A percentile compares a stretch with the other conserved stretches of the same genome.
phyloP scores from a whole-genome alignment of 208 protist genomes.

The Herpetomonas tarakana region DNA sequence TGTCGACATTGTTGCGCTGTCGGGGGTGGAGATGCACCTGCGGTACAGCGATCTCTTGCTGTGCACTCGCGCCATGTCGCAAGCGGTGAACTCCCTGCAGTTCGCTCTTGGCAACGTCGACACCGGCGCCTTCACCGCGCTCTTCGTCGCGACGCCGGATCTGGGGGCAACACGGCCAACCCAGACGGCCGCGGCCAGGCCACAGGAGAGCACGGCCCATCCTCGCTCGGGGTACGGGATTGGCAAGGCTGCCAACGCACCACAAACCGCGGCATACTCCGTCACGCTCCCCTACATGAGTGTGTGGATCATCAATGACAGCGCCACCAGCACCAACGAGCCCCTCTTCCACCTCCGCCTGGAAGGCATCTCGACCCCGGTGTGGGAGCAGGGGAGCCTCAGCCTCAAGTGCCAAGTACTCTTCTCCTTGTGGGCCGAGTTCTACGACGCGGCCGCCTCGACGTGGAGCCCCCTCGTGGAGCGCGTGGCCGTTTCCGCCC shows the following conservation, averaged over 20 bases:
- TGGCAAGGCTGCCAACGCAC: not conserved
- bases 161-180: too few species aligned
- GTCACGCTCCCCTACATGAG: constrained; percentile 23
- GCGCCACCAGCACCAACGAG: constrained; percentile 18
- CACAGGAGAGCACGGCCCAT: too few species aligned
- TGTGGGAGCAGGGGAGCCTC: constrained; percentile 4
- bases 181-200: too few species aligned
- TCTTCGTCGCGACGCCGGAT: not conserved
- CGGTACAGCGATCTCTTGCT: constrained; percentile 53
- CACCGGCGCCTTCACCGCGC: constrained; percentile 17
- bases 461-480: constrained; percentile 42
- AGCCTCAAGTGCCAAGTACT: constrained; percentile 22
- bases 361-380: constrained; percentile 25
- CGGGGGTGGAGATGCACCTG: constrained; percentile 40
- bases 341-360: constrained; percentile 38
- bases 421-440: constrained; percentile 23
- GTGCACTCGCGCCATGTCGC: constrained; percentile 21
- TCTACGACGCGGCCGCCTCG: constrained; percentile 30
- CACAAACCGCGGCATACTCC: constrained; percentile 2
- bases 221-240: too few species aligned
- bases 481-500: constrained; percentile 16
- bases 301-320: constrained; percentile 45
- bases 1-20: constrained; percentile 24
- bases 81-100: constrained; percentile 28
- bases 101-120: constrained; percentile 30